Base-by-base conservation (phyloP, 2,329 filamentous ascomycete genomes). In the Bipolaris victoriae region DNA sequence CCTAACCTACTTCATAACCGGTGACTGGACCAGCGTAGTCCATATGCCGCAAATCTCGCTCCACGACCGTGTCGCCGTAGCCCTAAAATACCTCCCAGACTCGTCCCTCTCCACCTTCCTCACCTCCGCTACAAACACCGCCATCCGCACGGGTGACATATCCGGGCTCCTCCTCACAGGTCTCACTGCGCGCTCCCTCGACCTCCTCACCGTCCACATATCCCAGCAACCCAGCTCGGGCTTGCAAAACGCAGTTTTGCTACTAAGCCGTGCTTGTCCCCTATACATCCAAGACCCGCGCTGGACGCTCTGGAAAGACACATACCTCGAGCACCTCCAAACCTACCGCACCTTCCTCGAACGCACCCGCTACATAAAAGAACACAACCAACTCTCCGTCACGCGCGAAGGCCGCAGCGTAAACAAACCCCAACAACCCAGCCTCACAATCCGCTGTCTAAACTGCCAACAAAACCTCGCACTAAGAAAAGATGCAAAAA, bases 101-200 rank as follows among this genome's bases (percentile, higher is more conserved):
- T 73, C 74, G 4, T 70, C 77, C 20, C 73, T 83, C 5, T 69
- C 72, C 2, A 69, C 76, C 16, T 82, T 83, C 68, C 70, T 83
- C 46, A 71, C 76, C 43, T 64, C 69, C 24, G 84, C 90, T 63
- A 86, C 89, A 11, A 77, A 81, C 3, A 81, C 84, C 39, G 85
- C 87, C 15, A 84, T 88, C 48, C 77, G 80, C 11, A 84, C 85
- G 3, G 91, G 91, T 46, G 88, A 93, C 67, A 84, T 93, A 48
- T 89, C 92, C 74, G 91, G 88, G 31, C 85, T 95, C 39, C 84
- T 92, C 2, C 83, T 96, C 11, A 91, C 90, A 0, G 91, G 91
- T 36, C 88, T 96, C 58, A 88, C 87, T 2, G 89, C 91, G 63
- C 81, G 82, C 51, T 82, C 89, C 49, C 87, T 93, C 56, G 89